Base-by-base conservation (phyloP, 1,139 yeast genomes). In the Sugiyamaella grinbergsii region DNA sequence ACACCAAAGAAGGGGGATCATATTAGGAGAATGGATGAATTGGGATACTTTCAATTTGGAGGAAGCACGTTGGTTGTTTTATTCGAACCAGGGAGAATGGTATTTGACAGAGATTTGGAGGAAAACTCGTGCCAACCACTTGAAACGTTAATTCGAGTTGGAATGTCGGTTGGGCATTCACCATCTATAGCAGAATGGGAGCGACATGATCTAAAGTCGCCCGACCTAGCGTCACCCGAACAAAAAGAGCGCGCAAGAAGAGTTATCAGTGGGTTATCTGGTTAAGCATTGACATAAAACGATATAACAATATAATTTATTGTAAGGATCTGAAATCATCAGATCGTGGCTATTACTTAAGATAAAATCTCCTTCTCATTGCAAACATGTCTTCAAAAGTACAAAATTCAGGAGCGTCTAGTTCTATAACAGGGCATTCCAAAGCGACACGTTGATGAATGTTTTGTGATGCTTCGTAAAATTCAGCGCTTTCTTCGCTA, bases 31-130 rank as follows among this genome's bases (percentile, higher is more conserved):
- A 87, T 93, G 5, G 94, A 87, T 42, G 98, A 93, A 63, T 71
- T 93, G 38, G 98, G 98, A 0, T 91, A 88, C 64, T 93, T 93
- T 74, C 88, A 90, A 65, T 93, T 91, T 71, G 98, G 98, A 13
- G 98, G 98, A 0, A 87, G 96, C 0, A 93, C 98, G 0, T 76
- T 89, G 13, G 72, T 93, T 5, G 67, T 86, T 1, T 65, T 93
- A 8, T 76, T 82, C 53, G 77, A 77, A 51, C 66, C 64, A 4
- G 71, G 67, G 6, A 61, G 57, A 11, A 65, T 83, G 50, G 63
- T 62, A 36, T 85, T 91, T 66, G 98, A 93, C 67, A 70, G 81
- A 1, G 98, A 93, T 66, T 67, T 93, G 34, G 64, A 78, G 3
- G 71, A 76, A 33, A 93, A 91, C 65, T 86, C 96, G 0, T 70